Evolutionary conservation across 441 rosid species (phyloP).

Genomic region (Aleurites moluccanus): DNA sequence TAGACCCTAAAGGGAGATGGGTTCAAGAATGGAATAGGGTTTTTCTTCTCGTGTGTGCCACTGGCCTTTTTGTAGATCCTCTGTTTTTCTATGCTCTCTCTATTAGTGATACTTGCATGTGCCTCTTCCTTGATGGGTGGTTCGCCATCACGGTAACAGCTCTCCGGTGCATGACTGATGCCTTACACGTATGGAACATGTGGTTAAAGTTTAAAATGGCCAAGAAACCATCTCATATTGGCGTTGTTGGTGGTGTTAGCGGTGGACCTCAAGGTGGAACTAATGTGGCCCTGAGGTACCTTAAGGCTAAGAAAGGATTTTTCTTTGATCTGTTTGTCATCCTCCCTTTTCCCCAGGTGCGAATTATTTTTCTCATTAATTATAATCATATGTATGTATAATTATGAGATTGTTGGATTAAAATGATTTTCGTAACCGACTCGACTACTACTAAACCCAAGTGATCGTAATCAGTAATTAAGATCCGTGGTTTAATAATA

Average conservation of each 20-base stretch:
- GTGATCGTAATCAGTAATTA: no score
- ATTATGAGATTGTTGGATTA: no score
- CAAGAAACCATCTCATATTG: constrained; percentile 23
- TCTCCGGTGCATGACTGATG: constrained; percentile 91
- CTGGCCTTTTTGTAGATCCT: constrained; percentile 88
- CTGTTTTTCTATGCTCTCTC: constrained; percentile 84
- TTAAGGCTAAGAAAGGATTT: constrained; percentile 60
- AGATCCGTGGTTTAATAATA: no score
- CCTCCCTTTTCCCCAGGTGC: constrained; percentile 88
- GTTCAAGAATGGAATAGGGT: constrained; percentile 87
- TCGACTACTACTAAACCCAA: no score
- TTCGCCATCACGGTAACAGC: constrained; percentile 81
- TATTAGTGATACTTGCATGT: constrained; percentile 63
- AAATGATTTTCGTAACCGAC: no score
- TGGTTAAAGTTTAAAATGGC: constrained; percentile 75
- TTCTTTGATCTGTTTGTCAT: constrained; percentile 80
- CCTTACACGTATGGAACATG: constrained; percentile 82
- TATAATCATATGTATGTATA: not conserved
- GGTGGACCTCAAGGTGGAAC: not conserved
- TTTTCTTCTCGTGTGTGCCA: constrained; percentile 72
- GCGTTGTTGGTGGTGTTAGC: constrained; percentile 9
- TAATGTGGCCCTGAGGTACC: constrained; percentile 27
- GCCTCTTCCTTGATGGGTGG: constrained; percentile 89
- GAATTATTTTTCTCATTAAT: not conserved
- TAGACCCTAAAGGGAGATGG: constrained; percentile 83